Conservation (phyloP, 495 filamentous ascomycete genomes). For the Alectoria sarmentosa region DNA sequence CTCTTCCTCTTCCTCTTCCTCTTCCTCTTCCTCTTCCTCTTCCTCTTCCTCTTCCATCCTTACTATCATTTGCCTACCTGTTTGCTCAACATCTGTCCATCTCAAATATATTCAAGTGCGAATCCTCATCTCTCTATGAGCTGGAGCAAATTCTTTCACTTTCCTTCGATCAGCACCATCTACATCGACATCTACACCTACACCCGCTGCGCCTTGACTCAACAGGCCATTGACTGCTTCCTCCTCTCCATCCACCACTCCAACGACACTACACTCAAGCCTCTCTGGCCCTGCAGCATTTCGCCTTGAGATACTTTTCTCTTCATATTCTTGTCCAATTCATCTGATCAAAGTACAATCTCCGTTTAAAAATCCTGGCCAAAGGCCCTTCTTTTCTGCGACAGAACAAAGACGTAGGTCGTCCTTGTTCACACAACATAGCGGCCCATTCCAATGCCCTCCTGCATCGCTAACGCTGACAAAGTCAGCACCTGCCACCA, state of each 20-base stretch:
- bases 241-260: background rate
- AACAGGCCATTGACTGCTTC: background rate
- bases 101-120: no score
- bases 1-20: no score
- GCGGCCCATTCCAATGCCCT: background rate
- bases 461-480: background rate
- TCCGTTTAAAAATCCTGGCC: slow-evolving; percentile 1
- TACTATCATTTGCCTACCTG: background rate
- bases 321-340: background rate
- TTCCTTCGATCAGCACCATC: background rate
- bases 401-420: background rate
- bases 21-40: no score
- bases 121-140: no score
- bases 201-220: no score
- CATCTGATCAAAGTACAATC: background rate
- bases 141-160: no score
- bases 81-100: background rate
- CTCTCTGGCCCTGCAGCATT: background rate
- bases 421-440: background rate
- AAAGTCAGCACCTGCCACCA: background rate
- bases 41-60: background rate
- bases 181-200: background rate
- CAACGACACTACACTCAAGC: background rate
- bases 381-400: background rate
- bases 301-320: slow-evolving; percentile 3